Evolutionary conservation across 345 rosid genomes (phyloP).

Genomic region (Geranium brycei): DNA sequence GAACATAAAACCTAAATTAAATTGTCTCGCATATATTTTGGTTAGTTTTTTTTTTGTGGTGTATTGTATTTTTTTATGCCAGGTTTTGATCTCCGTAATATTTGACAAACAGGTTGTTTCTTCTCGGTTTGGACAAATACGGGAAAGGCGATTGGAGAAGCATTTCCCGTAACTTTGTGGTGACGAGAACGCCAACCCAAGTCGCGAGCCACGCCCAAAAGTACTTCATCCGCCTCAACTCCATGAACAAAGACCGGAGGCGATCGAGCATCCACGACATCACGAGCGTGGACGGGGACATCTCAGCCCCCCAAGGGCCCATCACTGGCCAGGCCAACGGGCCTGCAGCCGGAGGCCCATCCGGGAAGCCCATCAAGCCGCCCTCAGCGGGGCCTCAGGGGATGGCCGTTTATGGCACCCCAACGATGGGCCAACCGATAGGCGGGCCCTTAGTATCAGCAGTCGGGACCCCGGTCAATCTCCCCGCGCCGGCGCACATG

Average conservation of each 20-base stretch:
- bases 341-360: conserved; percentile 33
- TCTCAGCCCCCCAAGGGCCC: conserved; percentile 61
- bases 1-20: too few relatives aligned
- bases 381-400: conserved; percentile 33
- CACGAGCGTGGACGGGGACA: conserved; percentile 67
- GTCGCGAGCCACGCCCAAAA: conserved; percentile 99
- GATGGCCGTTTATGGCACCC: conserved; percentile 47
- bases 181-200: conserved; percentile 91
- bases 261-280: conserved; percentile 94
- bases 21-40: too few relatives aligned
- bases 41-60: neutral
- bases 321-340: conserved; percentile 80
- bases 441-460: conserved; percentile 74
- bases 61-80: neutral
- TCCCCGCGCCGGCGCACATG: conserved; percentile 57
- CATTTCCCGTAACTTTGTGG: conserved; percentile 88
- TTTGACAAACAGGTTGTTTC: conserved; percentile 59
- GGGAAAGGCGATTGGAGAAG: conserved; percentile 99
- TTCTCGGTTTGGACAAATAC: conserved; percentile 88
- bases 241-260: conserved; percentile 89
- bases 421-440: conserved; percentile 69
- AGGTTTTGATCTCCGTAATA: conserved; percentile 2
- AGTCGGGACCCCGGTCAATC: conserved; percentile 89
- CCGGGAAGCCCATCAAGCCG: conserved; percentile 53
- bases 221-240: conserved; percentile 80